Evolutionary conservation across 1,284 basidiomycete genomes (phyloP), one percentile per base, ranked within the genome.

Genomic region (Trametes pubescens): DNA sequence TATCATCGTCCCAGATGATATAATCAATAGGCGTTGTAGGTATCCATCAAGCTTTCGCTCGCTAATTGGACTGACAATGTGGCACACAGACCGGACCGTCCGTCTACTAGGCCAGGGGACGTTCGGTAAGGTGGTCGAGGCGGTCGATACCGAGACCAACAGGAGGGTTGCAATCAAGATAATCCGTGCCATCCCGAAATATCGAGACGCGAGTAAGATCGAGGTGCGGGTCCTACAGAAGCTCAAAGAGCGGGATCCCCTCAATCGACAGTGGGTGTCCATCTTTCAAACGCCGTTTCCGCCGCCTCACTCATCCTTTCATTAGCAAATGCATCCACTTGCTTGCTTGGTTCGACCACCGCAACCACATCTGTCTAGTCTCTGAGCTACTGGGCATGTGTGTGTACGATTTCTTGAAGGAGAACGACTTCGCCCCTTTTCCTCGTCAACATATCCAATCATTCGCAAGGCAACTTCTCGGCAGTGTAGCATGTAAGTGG

Each of bases 71-170:
- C 76, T 78, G 51, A 76, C 67, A 1, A 55, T 22, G 64, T 46
- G 44, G 32, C 52, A 65, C 43, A 59, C 43, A 96, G 95, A 96
- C 85, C 92, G 93, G 65, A 98, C 97, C 60, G 87, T 96, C 58
- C 86, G 90, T 59, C 82, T 97, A 44, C 84, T 99, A 3, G 98
- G 98, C 18, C 98, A 99, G 80, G 98, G 98, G 7, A 99, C 98
- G 8, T 99, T 99, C 74, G 98, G 98, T 70, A 99, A 99, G 79
- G 98, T 99, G 32, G 96, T 99, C 59, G 95, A 99, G 76, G 96
- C 96, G 40, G 79, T 92, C 72, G 95, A 98, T 80, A 87, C 88
- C 40, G 85, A 91, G 69, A 90, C 86, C 60, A 88, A 90, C 69
- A 84, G 83, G 71, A 86, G 89, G 74, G 97, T 99, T 26, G 98